Evolutionary conservation across 495 filamentous ascomycete species (phyloP).

Genomic region (Hyphodiscus hymeniophilus): DNA sequence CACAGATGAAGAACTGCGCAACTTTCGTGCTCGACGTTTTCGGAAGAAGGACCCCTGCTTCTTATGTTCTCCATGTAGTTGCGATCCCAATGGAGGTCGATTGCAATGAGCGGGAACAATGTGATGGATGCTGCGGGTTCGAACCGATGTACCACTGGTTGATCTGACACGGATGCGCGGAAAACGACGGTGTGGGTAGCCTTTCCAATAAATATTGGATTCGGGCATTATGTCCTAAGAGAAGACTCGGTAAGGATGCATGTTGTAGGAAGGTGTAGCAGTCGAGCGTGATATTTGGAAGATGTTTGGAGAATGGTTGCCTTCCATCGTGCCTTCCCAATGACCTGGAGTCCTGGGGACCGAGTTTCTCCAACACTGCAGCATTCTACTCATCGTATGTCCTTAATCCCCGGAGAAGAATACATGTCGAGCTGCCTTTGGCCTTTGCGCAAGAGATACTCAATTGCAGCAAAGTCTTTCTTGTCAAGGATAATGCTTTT

Average conservation of each 20-base stretch:
- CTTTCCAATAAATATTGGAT: conserved; percentile 42
- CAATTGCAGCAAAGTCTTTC: conserved; percentile 82
- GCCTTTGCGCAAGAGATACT: conserved; percentile 82
- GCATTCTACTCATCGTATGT: conserved; percentile 43
- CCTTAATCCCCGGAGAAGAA: conserved; percentile 71
- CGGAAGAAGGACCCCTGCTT: conserved; percentile 8
- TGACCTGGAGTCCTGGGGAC: no score
- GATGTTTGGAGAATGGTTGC: neutral
- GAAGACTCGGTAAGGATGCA: conserved; percentile 10
- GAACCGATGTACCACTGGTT: conserved; percentile 9
- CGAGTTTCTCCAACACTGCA: neutral
- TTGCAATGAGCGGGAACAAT: conserved; percentile 30
- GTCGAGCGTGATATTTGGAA: neutral
- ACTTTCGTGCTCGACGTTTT: conserved; percentile 5
- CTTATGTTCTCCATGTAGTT: conserved; percentile 14
- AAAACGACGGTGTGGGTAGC: conserved; percentile 33
- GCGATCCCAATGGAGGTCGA: conserved; percentile 22
- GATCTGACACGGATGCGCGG: conserved; percentile 27
- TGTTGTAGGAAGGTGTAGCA: conserved; percentile 4
- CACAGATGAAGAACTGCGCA: conserved; percentile 3
- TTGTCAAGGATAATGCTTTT: conserved; percentile 64
- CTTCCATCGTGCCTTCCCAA: neutral
- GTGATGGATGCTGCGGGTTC: conserved; percentile 21
- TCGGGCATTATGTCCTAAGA: conserved; percentile 29
- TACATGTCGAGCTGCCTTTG: conserved; percentile 80